Evolutionary conservation across 768 basidiomycete species (phyloP).

Genomic region (Hirschioporus abietinus): DNA sequence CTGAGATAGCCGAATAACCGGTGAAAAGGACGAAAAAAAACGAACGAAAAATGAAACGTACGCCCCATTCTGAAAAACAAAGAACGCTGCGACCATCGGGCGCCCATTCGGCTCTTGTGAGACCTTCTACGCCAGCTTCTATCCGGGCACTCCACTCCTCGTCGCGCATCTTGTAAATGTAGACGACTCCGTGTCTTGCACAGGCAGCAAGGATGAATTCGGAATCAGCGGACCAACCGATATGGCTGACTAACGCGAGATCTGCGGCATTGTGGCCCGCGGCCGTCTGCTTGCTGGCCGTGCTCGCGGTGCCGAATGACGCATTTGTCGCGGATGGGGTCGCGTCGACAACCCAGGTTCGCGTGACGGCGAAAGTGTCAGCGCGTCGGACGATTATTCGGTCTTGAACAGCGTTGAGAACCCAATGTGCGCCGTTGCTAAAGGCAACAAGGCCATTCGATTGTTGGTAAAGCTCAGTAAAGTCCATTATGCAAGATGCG

Average conservation of each 20-base stretch:
- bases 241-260: conserved; percentile 57
- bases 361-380: conserved; percentile 76
- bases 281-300: conserved; percentile 24
- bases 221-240: conserved; percentile 85
- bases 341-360: conserved; percentile 69
- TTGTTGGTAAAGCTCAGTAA: conserved; percentile 81
- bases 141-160: conserved; percentile 75
- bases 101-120: conserved; percentile 87
- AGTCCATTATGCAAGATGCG: conserved; percentile 52
- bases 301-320: conserved; percentile 25
- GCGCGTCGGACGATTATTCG: conserved; percentile 79
- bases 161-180: conserved; percentile 74
- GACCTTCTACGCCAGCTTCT: conserved; percentile 78
- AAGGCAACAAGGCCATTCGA: conserved; percentile 61
- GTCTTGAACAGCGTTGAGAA: conserved; percentile 75
- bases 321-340: conserved; percentile 43
- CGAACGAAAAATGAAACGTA: conserved; percentile 38
- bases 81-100: conserved; percentile 78
- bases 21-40: conserved; percentile 6
- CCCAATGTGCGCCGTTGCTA: conserved; percentile 83
- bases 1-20: conserved; percentile 33
- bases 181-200: conserved; percentile 63
- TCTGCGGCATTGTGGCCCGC: conserved; percentile 21
- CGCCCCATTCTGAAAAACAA: conserved; percentile 92
- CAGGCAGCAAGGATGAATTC: conserved; percentile 81